Evolutionary conservation across 768 basidiomycete genomes (phyloP), one percentile per base, ranked within the genome.

Genomic region (Pisolithus albus): DNA sequence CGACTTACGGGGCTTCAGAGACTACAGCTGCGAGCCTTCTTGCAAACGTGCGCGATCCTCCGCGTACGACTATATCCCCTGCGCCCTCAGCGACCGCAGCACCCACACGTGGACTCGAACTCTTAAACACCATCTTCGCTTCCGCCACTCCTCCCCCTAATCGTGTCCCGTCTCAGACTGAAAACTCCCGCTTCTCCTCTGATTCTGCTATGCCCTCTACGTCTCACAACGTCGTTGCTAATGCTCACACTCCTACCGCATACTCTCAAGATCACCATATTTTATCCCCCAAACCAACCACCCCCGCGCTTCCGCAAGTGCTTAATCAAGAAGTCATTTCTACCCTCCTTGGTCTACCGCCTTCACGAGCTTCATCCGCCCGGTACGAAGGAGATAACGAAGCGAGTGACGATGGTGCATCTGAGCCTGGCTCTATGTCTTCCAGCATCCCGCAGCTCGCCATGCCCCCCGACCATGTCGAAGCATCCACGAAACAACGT

Each of bases 111-210:
- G 84, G 86, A 6, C 71, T 78, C 45, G 70, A 78, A 16, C 72
- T 90, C 30, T 70, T 90, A 15, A 74, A 85, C 56, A 75, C 79
- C 11, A 86, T 90, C 39, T 89, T 90, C 61, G 87, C 87, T 3
- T 89, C 86, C 5, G 87, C 81, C 5, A 68, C 65, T 15, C 64
- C 65, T 21, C 59, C 67, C 11, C 63, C 56, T 40, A 57, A 44
- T 1, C 55, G 56, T 4, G 52, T 53, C 30, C 37, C 53, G 28
- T 64, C 66, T 52, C 64, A 57, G 8, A 23, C 45, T 15, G 46
- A 47, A 13, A 37, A 37, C n/a, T 41, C 50, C 19, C 52, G 49
- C 26, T 56, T 56, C 28, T 46, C 54, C 40, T 56, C 70, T 51
- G 49, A 65, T 13, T 49, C 48, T 47, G 38, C 59, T 23, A 61